phyloP scores from a whole-genome alignment of 139 green algal genomes.

The Coelastrella sp. region DNA sequence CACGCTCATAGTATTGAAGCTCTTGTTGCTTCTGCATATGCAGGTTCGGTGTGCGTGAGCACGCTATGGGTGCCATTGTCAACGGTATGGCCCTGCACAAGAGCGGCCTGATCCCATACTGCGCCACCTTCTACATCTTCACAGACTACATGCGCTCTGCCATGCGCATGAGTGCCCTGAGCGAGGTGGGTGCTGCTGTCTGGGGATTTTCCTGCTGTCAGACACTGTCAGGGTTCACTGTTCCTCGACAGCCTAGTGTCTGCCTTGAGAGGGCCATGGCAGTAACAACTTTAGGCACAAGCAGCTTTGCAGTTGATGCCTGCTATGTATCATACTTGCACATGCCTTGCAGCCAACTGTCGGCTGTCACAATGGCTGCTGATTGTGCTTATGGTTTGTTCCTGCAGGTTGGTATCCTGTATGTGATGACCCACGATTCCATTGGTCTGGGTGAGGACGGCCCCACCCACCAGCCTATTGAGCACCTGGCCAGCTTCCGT shows the following conservation, averaged over 20 bases:
- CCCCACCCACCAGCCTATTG: conserved; percentile 98
- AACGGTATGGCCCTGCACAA: conserved; percentile 96
- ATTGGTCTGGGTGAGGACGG: conserved; percentile 99
- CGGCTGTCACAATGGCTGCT: too few relatives aligned
- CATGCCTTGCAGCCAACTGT: too few relatives aligned
- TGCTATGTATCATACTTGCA: too few relatives aligned
- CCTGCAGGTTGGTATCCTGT: conserved; percentile 84
- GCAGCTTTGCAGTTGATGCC: too few relatives aligned
- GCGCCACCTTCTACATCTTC: conserved; percentile 99
- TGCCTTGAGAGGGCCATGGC: too few relatives aligned
- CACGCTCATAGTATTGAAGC: too few relatives aligned
- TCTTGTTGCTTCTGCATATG: not conserved
- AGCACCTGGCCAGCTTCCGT: conserved; percentile 98
- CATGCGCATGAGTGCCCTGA: conserved; percentile 97
- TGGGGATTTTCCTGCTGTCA: too few relatives aligned
- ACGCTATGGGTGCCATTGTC: conserved; percentile 98
- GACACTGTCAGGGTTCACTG: too few relatives aligned
- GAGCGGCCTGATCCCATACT: conserved; percentile 96
- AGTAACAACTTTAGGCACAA: too few relatives aligned
- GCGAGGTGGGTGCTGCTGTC: conserved; percentile 61
- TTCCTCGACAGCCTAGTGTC: too few relatives aligned
- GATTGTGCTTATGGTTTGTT: too few relatives aligned
- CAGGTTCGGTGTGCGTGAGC: conserved; percentile 97
- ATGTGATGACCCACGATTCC: conserved; percentile 99
- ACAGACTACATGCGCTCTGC: conserved; percentile 99